phyloP scores from a whole-genome alignment of 192 early-diverging fungal genomes.

The Diversispora eburnea region DNA sequence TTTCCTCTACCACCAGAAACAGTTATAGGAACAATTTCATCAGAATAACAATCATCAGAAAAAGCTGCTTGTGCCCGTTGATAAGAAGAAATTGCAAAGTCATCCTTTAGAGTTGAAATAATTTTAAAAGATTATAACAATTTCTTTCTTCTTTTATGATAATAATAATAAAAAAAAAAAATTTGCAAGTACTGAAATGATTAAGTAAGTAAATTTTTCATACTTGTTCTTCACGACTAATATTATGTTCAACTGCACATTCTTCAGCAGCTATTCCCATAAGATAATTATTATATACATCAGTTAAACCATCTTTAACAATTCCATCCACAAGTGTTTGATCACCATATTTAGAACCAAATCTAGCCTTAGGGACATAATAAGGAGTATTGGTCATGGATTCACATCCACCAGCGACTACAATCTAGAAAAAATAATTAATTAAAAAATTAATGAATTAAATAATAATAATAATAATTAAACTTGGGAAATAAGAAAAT shows the following conservation, averaged over 20 bases:
- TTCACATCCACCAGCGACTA: conserved; percentile 74
- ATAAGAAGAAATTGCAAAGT: conserved; percentile 71
- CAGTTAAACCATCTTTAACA: conserved; percentile 70
- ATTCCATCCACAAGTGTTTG: conserved; percentile 71
- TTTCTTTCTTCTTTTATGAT: too few relatives aligned
- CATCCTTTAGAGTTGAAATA: conserved; percentile 40
- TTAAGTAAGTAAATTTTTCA: not conserved
- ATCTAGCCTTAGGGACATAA: conserved; percentile 74
- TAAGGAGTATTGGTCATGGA: conserved; percentile 83
- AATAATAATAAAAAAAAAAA: too few relatives aligned
- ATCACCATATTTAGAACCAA: conserved; percentile 74
- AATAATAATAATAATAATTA: not conserved
- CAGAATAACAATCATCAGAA: conserved; percentile 54
- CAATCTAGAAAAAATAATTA: conserved; percentile 35
- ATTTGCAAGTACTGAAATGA: too few relatives aligned
- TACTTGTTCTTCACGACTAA: conserved; percentile 73
- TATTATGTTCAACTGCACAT: conserved; percentile 72
- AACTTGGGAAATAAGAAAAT: not conserved
- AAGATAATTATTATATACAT: conserved; percentile 66
- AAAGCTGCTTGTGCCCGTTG: conserved; percentile 70
- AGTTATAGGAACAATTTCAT: conserved; percentile 71
- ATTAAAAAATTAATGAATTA: not conserved
- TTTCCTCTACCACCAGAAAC: conserved; percentile 66
- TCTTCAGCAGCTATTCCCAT: conserved; percentile 83
- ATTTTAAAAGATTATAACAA: not conserved